Conservation (phyloP, 345 rosid genomes). For the Capsella bursapastoris region DNA sequence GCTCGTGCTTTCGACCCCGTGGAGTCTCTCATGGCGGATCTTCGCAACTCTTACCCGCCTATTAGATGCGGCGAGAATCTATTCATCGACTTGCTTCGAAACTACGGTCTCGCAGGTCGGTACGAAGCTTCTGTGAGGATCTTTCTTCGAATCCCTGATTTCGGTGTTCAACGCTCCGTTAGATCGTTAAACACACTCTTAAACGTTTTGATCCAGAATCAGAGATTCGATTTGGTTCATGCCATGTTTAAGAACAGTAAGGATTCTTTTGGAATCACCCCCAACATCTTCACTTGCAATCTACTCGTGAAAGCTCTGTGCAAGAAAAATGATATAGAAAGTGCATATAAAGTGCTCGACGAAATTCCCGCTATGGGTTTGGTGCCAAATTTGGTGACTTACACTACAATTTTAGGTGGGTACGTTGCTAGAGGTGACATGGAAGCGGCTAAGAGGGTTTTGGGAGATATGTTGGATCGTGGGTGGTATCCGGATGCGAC, state of each 20-base stretch:
- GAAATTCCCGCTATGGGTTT: constrained; percentile 86
- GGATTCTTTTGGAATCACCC: constrained; percentile 57
- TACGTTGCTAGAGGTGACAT: constrained; percentile 72
- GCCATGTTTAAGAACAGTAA: constrained; percentile 58
- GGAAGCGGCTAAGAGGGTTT: constrained; percentile 63
- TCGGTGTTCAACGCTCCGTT: constrained; percentile 68
- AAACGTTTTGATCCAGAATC: constrained; percentile 74
- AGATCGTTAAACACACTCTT: constrained; percentile 79
- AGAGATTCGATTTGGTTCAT: constrained; percentile 63
- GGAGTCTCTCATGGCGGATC: constrained; percentile 65
- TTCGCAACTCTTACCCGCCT: constrained; percentile 49
- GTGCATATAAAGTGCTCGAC: constrained; percentile 65
- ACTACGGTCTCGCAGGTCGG: constrained; percentile 75
- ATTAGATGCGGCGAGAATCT: constrained; percentile 77
- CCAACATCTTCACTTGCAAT: constrained; percentile 77
- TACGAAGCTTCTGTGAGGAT: constrained; percentile 58
- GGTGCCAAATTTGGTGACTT: constrained; percentile 75
- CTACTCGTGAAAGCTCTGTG: constrained; percentile 76
- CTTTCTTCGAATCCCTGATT: constrained; percentile 63
- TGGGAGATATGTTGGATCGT: constrained; percentile 66
- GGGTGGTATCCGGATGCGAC: constrained; percentile 90
- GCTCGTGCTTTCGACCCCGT: constrained; percentile 77
- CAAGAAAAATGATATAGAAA: constrained; percentile 61
- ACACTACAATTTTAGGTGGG: constrained; percentile 79
- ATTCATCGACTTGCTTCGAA: constrained; percentile 69